Base-by-base conservation (phyloP, 2,329 filamentous ascomycete species). In the Microthyrium microscopicum region DNA sequence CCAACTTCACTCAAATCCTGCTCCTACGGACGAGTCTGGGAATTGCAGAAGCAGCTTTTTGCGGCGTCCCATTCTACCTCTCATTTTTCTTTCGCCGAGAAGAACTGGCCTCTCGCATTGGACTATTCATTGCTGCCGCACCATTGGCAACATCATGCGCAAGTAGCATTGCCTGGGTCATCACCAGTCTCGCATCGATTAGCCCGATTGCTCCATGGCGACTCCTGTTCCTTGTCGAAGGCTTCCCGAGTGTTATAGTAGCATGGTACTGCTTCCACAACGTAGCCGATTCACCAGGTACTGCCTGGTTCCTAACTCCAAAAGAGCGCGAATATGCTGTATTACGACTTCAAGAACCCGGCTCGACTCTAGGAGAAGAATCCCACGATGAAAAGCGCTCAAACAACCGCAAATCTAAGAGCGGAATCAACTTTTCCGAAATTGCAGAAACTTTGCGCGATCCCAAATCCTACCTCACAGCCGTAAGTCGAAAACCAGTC, bases 21-120 rank as follows among this genome's bases (percentile, higher is more conserved):
- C 16, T 80, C 65, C 34, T 89, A 72, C 49, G 70, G 57, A 35
- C 57, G 5, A 49, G 59, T 8, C 58, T 74, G 3, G 69, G 68
- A 1, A 56, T 72, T 29, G 58, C 62, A 9, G 71, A 76, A 51
- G 71, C 70, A 1, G 71, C 70, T 0, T 76, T 76, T 43, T 62
- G 64, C 1, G 72, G 72, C 4, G 64, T 75, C 1, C 72, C 72
- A 0, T 73, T 74, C 45, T 76, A 73, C 40, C 51, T 77, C 6
- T 72, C 69, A 0, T 66, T 73, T 44, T 76, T 77, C 54, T 76
- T 68, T 48, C 62, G 60, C 11, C 56, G 68, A 5, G 58, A 71
- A 29, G 87, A 95, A 52, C 60, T 94, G 21, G 87, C 85, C 1
- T 77, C 89, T 39, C 65, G 85, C 24, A 89, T 80, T 0, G 85